A percentile compares a stretch with the other conserved stretches of the same genome.
Evolutionary conservation across 106 monocot species (phyloP).

Genomic region (Dendrobium catenatum): DNA sequence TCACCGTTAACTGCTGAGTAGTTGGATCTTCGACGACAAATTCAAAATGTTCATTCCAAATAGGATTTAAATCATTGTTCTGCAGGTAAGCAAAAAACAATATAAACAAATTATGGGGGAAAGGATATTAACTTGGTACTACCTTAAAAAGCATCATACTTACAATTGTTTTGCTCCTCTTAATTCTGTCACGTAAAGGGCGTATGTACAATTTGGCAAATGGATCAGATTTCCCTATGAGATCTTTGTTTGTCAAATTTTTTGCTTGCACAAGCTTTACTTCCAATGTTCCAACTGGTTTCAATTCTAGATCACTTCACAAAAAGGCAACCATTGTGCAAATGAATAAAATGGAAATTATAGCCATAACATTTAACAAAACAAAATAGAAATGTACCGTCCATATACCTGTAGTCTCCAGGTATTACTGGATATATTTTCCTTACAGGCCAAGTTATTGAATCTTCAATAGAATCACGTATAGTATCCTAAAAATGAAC

Average conservation of each 20-base stretch:
- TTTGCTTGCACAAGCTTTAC: conserved; percentile 89
- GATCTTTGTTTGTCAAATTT: conserved; percentile 79
- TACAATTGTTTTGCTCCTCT: conserved; percentile 89
- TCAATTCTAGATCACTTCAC: conserved; percentile 79
- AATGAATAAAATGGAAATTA: neutral
- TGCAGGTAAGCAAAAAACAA: conserved; percentile 24
- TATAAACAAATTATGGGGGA: neutral
- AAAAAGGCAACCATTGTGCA: neutral
- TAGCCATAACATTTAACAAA: neutral
- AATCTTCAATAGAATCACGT: conserved; percentile 81
- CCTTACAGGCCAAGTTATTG: conserved; percentile 81
- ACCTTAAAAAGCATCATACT: conserved; percentile 8
- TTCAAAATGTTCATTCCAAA: conserved; percentile 96
- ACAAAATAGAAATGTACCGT: neutral
- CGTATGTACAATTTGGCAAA: conserved; percentile 75
- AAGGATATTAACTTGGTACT: neutral
- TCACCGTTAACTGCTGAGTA: conserved; percentile 74
- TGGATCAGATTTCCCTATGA: conserved; percentile 98
- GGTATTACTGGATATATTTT: conserved; percentile 89
- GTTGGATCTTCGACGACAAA: conserved; percentile 87
- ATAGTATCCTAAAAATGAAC: conserved; percentile 58
- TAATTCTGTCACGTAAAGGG: conserved; percentile 71
- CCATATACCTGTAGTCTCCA: conserved; percentile 79
- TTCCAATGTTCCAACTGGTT: conserved; percentile 78
- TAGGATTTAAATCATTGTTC: conserved; percentile 96